A percentile compares a stretch with the other conserved stretches of the same genome.
Conservation (phyloP, 306 rosid species). For the Lupinus albus region DNA sequence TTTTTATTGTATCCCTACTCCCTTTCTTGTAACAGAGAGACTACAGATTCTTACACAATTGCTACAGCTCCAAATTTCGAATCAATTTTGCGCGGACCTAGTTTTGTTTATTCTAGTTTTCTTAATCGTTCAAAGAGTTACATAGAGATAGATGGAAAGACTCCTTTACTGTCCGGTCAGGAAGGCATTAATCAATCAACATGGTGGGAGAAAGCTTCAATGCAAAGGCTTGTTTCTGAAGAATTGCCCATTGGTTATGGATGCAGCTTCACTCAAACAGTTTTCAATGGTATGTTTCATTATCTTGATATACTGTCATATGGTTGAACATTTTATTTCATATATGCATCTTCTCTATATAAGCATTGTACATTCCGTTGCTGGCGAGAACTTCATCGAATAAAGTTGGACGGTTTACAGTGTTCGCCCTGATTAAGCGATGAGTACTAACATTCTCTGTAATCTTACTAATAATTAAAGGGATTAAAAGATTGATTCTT, state of each 20-base stretch:
- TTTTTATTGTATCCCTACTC: not conserved
- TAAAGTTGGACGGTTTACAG: too few species aligned
- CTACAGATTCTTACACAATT: conserved; percentile 77
- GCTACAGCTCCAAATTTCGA: conserved; percentile 67
- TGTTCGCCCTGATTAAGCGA: not conserved
- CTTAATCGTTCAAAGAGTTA: conserved; percentile 46
- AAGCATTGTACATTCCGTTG: not conserved
- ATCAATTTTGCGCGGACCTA: conserved; percentile 50
- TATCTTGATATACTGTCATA: not conserved
- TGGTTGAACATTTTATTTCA: not conserved
- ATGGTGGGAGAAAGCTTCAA: conserved; percentile 45
- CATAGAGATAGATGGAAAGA: conserved; percentile 57
- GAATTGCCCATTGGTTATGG: conserved; percentile 69
- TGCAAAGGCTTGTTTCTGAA: conserved; percentile 48
- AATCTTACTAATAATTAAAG: not conserved
- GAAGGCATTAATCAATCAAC: conserved; percentile 47
- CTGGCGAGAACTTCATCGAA: not conserved
- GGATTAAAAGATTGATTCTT: conserved; percentile 9
- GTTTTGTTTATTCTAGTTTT: conserved; percentile 58
- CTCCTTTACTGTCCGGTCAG: conserved; percentile 56
- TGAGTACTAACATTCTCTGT: not conserved
- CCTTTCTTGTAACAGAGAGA: conserved; percentile 55
- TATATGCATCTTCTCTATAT: not conserved
- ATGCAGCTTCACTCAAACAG: conserved; percentile 79
- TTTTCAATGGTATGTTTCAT: conserved; percentile 68